Conservation (phyloP, 441 rosid genomes). For the Pelargonium australe region DNA sequence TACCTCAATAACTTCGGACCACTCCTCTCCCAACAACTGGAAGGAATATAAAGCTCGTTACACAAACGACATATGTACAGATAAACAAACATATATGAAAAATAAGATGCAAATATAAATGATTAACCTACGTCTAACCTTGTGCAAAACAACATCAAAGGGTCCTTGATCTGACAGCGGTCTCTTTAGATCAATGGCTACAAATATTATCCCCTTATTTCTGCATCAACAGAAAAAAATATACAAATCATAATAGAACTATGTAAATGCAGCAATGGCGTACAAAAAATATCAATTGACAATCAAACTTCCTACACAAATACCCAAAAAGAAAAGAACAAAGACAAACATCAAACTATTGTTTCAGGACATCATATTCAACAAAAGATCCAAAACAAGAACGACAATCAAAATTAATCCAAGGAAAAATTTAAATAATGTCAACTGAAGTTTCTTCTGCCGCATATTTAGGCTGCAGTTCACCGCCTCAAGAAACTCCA, state of each 20-base stretch:
- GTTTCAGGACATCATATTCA: too few species aligned
- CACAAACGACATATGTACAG: neutral
- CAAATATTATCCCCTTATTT: constrained; percentile 63
- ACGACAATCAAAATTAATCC: too few species aligned
- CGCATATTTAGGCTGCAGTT: neutral
- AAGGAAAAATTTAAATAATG: neutral
- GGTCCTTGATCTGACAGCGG: constrained; percentile 91
- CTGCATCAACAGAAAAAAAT: constrained; percentile 23
- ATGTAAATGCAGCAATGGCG: too few species aligned
- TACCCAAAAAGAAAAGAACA: too few species aligned
- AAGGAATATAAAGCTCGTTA: constrained; percentile 17
- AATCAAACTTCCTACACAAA: neutral
- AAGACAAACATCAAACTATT: too few species aligned
- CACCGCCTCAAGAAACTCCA: neutral
- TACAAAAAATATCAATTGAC: too few species aligned
- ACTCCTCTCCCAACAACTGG: constrained; percentile 74
- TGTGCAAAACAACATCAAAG: constrained; percentile 80
- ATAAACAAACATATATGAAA: constrained; percentile 4
- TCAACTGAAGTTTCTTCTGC: neutral
- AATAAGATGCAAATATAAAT: neutral
- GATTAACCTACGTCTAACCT: constrained; percentile 45
- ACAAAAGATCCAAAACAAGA: too few species aligned
- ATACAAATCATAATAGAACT: too few species aligned
- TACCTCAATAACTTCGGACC: constrained; percentile 77
- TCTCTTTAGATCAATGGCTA: constrained; percentile 55